Percentiles rank a stretch among this genome's conserved stretches.
Conservation (phyloP, 441 rosid species). For the Raphanus hybrid region DNA sequence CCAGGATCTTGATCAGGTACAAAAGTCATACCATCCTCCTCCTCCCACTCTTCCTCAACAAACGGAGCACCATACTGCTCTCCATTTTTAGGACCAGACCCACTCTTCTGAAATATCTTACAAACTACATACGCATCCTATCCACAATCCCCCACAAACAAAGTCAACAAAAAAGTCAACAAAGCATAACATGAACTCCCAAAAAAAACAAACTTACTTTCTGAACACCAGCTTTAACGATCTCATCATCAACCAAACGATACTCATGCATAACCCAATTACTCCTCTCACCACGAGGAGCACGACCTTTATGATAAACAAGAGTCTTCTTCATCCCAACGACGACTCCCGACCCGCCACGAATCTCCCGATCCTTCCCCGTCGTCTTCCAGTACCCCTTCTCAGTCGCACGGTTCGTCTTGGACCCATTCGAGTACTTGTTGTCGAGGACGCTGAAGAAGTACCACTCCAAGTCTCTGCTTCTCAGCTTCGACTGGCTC, state of each 20-base stretch:
- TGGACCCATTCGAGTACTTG: constrained; percentile 79
- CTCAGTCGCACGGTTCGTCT: constrained; percentile 89
- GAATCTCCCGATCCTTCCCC: constrained; percentile 77
- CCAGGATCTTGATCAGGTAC: constrained; percentile 53
- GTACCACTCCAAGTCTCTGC: constrained; percentile 91
- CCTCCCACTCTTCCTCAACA: constrained; percentile 89
- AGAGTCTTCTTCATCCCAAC: constrained; percentile 97
- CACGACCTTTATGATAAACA: constrained; percentile 82
- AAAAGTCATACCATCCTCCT: constrained; percentile 60
- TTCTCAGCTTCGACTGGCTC: constrained; percentile 72
- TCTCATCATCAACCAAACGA: constrained; percentile 66
- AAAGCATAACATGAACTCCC: background rate
- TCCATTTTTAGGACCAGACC: constrained; percentile 90
- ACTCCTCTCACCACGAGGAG: constrained; percentile 75
- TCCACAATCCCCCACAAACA: background rate
- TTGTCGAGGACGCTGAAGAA: constrained; percentile 78
- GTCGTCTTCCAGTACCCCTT: constrained; percentile 95
- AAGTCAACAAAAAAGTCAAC: constrained; percentile 6
- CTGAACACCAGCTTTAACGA: constrained; percentile 57
- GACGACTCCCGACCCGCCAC: constrained; percentile 47
- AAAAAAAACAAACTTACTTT: constrained; percentile 55
- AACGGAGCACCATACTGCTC: constrained; percentile 95
- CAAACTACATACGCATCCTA: constrained; percentile 85
- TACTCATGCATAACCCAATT: constrained; percentile 99
- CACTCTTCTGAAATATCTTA: constrained; percentile 90